Conservation (phyloP, 1,139 yeast species). For the Torulaspora pretoriensis region DNA sequence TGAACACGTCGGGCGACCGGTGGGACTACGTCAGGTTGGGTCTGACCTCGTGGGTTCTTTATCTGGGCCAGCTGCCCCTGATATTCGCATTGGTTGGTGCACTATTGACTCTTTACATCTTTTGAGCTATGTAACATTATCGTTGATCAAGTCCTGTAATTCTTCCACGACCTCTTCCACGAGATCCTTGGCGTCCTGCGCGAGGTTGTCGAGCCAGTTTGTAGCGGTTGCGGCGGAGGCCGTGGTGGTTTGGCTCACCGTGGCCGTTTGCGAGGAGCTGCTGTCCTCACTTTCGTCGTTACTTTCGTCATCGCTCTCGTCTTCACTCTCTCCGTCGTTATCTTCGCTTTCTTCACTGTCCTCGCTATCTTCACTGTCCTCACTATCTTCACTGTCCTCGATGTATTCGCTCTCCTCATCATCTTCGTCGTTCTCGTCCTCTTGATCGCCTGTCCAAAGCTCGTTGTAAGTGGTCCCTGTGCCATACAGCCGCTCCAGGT, state of each 20-base stretch:
- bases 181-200: constrained; percentile 20
- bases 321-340: no score
- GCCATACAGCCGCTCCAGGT: constrained; percentile 13
- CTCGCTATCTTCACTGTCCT: constrained; percentile 7
- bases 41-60: constrained; percentile 16
- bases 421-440: background rate
- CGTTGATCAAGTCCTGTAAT: constrained; percentile 5
- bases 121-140: constrained; percentile 17
- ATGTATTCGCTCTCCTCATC: background rate
- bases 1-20: constrained; percentile 10
- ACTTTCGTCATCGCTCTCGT: background rate
- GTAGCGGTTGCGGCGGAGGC: constrained; percentile 1
- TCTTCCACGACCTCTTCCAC: constrained; percentile 18
- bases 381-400: background rate
- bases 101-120: constrained; percentile 24
- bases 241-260: background rate
- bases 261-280: background rate
- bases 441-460: constrained; percentile 23
- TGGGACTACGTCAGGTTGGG: constrained; percentile 14
- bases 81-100: constrained; percentile 23
- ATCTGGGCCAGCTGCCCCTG: constrained; percentile 26
- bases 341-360: constrained; percentile 12
- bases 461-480: constrained; percentile 22
- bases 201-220: constrained; percentile 15
- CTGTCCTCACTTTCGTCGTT: background rate